Evolutionary conservation across 805 yeast species (phyloP).

Genomic region (Ogataea saltuana): DNA sequence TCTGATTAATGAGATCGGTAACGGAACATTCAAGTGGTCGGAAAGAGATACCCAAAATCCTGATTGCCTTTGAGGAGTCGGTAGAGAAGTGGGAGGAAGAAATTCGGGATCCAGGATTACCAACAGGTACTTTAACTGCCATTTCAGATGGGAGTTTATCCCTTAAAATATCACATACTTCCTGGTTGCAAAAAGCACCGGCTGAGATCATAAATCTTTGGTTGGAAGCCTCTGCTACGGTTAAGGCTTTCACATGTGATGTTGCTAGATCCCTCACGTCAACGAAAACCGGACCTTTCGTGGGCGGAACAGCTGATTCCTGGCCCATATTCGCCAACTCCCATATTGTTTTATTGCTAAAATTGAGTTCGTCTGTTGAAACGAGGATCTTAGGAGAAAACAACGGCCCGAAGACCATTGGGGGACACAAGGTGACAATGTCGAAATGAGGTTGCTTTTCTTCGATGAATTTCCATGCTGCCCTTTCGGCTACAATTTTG

Average conservation of each 20-base stretch:
- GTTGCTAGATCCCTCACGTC: conserved; percentile 48
- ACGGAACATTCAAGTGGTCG: conserved; percentile 19
- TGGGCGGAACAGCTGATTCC: conserved; percentile 31
- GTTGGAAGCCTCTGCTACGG: conserved; percentile 32
- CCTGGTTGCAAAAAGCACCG: conserved; percentile 34
- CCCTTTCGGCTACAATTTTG: conserved; percentile 60
- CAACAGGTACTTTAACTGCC: conserved; percentile 20
- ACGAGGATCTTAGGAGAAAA: conserved; percentile 30
- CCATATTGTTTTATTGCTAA: conserved; percentile 43
- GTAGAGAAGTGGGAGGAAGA: conserved; percentile 31
- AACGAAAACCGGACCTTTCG: conserved; percentile 36
- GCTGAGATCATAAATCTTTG: conserved; percentile 36
- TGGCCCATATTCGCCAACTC: conserved; percentile 28
- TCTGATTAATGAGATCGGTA: conserved; percentile 16
- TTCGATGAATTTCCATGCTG: conserved; percentile 57
- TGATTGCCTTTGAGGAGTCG: conserved; percentile 28
- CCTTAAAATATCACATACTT: conserved; percentile 25
- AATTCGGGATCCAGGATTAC: conserved; percentile 25
- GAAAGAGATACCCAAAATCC: conserved; percentile 22
- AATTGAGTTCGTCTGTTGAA: conserved; percentile 30
- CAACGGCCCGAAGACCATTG: conserved; percentile 62
- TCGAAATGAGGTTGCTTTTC: conserved; percentile 40
- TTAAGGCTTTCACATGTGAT: conserved; percentile 37
- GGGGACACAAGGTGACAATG: conserved; percentile 53
- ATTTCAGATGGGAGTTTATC: conserved; percentile 19